phyloP scores from a whole-genome alignment of 805 yeast species.

The Myxozyma lipomycoides region DNA sequence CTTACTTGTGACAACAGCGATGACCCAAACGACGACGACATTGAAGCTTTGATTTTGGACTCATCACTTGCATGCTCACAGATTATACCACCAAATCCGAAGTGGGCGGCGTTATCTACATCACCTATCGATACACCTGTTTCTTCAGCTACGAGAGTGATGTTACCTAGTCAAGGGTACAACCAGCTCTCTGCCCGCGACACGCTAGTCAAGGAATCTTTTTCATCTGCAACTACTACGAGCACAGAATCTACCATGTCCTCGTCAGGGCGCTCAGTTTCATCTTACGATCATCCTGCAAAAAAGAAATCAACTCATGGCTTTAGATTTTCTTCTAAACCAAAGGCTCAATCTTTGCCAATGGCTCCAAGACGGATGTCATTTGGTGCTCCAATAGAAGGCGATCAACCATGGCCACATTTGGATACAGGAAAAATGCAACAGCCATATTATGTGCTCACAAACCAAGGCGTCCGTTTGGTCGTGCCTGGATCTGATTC shows the following conservation, averaged over 20 bases:
- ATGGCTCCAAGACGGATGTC: not conserved
- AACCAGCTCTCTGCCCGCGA: not conserved
- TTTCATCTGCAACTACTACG: conserved; percentile 4
- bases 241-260: conserved; percentile 1
- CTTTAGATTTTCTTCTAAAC: conserved; percentile 4
- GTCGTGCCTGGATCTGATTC: conserved; percentile 13
- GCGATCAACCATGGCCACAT: not conserved
- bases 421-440: not conserved
- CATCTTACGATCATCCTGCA: not conserved
- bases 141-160: not conserved
- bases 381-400: not conserved
- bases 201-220: conserved; percentile 1
- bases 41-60: conserved; percentile 2
- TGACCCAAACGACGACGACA: not conserved
- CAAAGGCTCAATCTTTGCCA: conserved; percentile 1
- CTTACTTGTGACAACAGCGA: not conserved
- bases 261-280: not conserved
- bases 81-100: not conserved
- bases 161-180: not conserved
- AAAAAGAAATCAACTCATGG: not conserved
- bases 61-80: not conserved
- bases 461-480: conserved; percentile 16
- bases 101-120: not conserved
- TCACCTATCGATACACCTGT: not conserved
- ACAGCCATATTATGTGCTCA: conserved; percentile 16